Conservation (phyloP, 164 flowering plant species). For the Paratinospora sagittata region DNA sequence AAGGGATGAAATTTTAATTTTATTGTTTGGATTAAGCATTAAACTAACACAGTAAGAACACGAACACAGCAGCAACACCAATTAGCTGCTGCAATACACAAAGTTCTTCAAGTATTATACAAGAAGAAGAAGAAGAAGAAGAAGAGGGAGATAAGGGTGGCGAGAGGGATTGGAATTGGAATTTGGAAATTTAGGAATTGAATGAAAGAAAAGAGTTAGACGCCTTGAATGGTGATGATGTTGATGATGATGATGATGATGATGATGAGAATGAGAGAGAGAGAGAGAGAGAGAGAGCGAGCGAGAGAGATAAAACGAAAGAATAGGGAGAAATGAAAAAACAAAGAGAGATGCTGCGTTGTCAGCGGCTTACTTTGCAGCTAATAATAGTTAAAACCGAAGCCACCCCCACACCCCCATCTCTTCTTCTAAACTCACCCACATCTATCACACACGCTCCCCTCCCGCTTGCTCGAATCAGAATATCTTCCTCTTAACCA, state of each 20-base stretch:
- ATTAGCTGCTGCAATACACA: no score
- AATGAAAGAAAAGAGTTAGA: background rate
- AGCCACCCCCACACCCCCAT: background rate
- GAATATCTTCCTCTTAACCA: constrained; percentile 1
- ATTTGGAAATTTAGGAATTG: no score
- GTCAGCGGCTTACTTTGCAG: constrained; percentile 51
- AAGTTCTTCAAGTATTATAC: no score
- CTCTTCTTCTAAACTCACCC: background rate
- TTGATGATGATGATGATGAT: constrained; percentile 27
- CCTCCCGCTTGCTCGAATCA: background rate
- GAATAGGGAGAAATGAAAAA: constrained; percentile 21
- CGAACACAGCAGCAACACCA: no score
- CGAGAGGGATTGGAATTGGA: no score
- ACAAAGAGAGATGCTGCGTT: constrained; percentile 43
- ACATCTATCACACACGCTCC: background rate
- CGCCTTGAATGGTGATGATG: constrained; percentile 13
- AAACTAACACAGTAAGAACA: background rate
- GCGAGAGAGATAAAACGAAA: no score
- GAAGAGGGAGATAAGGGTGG: background rate
- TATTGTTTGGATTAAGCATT: background rate
- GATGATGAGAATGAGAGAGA: constrained; percentile 23
- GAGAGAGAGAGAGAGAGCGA: constrained; percentile 10
- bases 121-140: background rate
- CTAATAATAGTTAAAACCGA: constrained; percentile 44
- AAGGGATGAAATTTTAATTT: constrained; percentile 9